Evolutionary conservation across 257 asterid species (phyloP).

Genomic region (Henckelia pumila): DNA sequence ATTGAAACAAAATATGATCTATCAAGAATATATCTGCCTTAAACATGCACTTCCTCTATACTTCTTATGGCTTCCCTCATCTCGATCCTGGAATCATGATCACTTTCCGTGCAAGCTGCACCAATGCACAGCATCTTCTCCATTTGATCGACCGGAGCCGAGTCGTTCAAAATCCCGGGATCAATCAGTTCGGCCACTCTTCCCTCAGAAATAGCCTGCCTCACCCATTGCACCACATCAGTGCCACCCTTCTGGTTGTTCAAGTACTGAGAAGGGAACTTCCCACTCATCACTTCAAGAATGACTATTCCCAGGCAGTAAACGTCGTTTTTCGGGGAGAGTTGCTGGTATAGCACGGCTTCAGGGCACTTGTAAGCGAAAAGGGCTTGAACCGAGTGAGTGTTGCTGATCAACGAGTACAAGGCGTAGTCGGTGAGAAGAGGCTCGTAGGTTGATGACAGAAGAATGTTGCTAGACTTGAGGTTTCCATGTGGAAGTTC

Average conservation of each 20-base stretch:
- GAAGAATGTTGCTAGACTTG: slow-evolving; percentile 84
- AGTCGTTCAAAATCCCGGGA: slow-evolving; percentile 49
- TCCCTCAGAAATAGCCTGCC: slow-evolving; percentile 42
- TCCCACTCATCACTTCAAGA: slow-evolving; percentile 72
- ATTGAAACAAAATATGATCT: too few species aligned
- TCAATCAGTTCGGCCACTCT: slow-evolving; percentile 58
- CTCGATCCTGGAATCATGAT: slow-evolving; percentile 41
- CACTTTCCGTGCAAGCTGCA: slow-evolving; percentile 59
- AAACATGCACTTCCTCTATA: slow-evolving; percentile 59
- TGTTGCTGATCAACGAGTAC: slow-evolving; percentile 50
- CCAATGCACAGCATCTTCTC: slow-evolving; percentile 56
- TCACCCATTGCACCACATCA: slow-evolving; percentile 67
- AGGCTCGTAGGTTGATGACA: slow-evolving; percentile 53
- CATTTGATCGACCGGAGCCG: slow-evolving; percentile 36
- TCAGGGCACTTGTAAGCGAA: slow-evolving; percentile 60
- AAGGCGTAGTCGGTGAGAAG: slow-evolving; percentile 77
- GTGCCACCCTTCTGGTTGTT: slow-evolving; percentile 83
- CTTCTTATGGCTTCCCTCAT: slow-evolving; percentile 72
- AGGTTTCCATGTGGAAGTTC: slow-evolving; percentile 91
- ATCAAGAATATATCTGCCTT: slow-evolving; percentile 17
- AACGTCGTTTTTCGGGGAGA: slow-evolving; percentile 79
- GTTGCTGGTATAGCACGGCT: slow-evolving; percentile 47
- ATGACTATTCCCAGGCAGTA: slow-evolving; percentile 73
- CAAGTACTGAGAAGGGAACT: slow-evolving; percentile 76
- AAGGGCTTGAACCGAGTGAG: slow-evolving; percentile 49